phyloP scores from a whole-genome alignment of 352 stramenopile species.

The Pythium chondricola region DNA sequence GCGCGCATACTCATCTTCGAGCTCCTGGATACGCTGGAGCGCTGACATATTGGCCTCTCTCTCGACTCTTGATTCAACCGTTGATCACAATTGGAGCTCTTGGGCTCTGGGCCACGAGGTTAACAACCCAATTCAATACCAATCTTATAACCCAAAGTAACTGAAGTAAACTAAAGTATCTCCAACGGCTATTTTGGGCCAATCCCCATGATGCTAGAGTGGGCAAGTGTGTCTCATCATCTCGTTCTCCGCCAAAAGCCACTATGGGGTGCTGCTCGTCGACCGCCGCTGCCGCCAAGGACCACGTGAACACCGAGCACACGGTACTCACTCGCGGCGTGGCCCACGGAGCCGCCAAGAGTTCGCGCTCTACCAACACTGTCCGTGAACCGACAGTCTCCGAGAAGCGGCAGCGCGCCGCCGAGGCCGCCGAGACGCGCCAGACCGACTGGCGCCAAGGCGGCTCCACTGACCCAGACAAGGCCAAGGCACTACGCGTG shows the following conservation, averaged over 20 bases:
- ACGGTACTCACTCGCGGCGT: constrained; percentile 7
- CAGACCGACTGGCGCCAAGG: constrained; percentile 76
- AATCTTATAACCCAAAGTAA: too few species aligned
- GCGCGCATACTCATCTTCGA: constrained; percentile 91
- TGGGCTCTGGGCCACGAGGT: constrained; percentile 10
- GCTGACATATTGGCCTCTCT: constrained; percentile 26
- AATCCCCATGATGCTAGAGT: too few species aligned
- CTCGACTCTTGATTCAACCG: neutral
- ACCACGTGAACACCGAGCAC: constrained; percentile 12
- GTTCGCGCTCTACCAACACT: neutral
- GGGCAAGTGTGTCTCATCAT: too few species aligned
- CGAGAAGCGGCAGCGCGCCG: constrained; percentile 58
- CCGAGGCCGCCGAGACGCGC: constrained; percentile 59
- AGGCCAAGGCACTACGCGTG: constrained; percentile 51
- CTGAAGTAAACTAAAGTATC: too few species aligned
- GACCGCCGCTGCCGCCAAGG: constrained; percentile 37
- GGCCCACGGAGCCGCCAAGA: constrained; percentile 1
- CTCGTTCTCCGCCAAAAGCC: neutral
- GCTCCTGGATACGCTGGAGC: constrained; percentile 73
- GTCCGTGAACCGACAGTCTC: constrained; percentile 41
- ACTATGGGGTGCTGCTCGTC: constrained; percentile 71
- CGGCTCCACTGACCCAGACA: constrained; percentile 48
- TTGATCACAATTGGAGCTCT: neutral
- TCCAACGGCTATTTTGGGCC: too few species aligned
- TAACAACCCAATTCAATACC: constrained; percentile 1